Evolutionary conservation across 257 asterid genomes (phyloP).

Genomic region (Ehretia macrophylla): DNA sequence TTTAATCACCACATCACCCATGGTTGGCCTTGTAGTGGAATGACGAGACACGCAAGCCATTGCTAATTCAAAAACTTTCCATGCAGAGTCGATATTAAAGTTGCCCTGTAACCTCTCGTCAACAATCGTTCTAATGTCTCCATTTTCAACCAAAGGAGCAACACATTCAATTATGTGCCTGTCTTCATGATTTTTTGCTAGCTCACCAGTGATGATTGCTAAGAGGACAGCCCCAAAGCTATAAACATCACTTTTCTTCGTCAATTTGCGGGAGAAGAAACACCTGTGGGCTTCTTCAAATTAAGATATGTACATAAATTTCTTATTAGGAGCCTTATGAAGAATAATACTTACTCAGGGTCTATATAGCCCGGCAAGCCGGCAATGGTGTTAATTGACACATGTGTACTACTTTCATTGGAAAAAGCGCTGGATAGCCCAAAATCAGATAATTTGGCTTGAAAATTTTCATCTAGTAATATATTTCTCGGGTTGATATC

Average conservation of each 20-base stretch:
- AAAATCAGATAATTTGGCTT: constrained; percentile 38
- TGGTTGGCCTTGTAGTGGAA: constrained; percentile 28
- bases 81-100: constrained; percentile 15
- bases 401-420: constrained; percentile 13
- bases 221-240: constrained; percentile 40
- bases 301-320: too few species aligned
- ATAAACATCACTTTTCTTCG: constrained; percentile 37
- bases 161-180: constrained; percentile 29
- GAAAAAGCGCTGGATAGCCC: constrained; percentile 37
- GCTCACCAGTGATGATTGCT: constrained; percentile 27
- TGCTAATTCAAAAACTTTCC: constrained; percentile 38
- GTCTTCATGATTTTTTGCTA: constrained; percentile 6
- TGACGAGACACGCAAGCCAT: constrained; percentile 28
- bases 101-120: constrained; percentile 29
- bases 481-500: constrained; percentile 39
- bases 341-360: constrained; percentile 31
- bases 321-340: too few species aligned
- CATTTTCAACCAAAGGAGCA: constrained; percentile 1
- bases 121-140: constrained; percentile 23
- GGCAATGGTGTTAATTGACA: constrained; percentile 11
- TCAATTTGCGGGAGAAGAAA: constrained; percentile 5
- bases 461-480: constrained; percentile 18
- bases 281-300: constrained; percentile 2
- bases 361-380: constrained; percentile 39
- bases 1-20: constrained; percentile 29